phyloP scores from a whole-genome alignment of 2,329 filamentous ascomycete species.

The Stagonosporopsis chrysanthemi region DNA sequence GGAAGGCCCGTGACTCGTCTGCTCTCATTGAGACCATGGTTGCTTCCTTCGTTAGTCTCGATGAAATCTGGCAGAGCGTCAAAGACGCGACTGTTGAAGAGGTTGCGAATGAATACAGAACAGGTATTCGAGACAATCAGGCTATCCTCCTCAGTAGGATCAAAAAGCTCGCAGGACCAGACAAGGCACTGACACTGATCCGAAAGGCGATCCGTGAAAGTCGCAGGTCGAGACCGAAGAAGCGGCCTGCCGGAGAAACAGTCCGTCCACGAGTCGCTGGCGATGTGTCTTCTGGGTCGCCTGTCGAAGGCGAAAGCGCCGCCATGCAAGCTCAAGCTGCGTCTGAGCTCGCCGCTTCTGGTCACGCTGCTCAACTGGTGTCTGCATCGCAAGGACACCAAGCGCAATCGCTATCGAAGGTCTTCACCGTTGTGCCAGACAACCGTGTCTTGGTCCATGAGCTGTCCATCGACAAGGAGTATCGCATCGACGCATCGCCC shows the following conservation, averaged over 20 bases:
- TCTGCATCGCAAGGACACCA: conserved; percentile 42
- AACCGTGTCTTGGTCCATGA: conserved; percentile 81
- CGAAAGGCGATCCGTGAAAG: conserved; percentile 77
- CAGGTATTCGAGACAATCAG: conserved; percentile 83
- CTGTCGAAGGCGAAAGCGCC: conserved; percentile 36
- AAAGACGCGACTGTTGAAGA: conserved; percentile 78
- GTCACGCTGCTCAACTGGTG: conserved; percentile 15
- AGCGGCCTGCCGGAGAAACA: conserved; percentile 70
- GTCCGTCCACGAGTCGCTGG: conserved; percentile 73
- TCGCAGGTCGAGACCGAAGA: conserved; percentile 68
- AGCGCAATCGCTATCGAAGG: conserved; percentile 57
- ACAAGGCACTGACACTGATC: conserved; percentile 75
- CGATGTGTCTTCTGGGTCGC: conserved; percentile 40
- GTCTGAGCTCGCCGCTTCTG: conserved; percentile 40
- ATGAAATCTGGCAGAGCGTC: conserved; percentile 83
- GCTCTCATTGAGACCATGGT: conserved; percentile 84
- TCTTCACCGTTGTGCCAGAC: conserved; percentile 70
- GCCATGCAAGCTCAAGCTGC: conserved; percentile 49
- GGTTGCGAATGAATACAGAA: conserved; percentile 77
- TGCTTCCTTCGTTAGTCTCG: conserved; percentile 83
- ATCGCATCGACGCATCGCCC: conserved; percentile 68
- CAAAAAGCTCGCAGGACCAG: conserved; percentile 76
- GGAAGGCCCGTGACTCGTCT: conserved; percentile 82
- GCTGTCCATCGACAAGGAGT: conserved; percentile 79
- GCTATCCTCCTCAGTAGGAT: conserved; percentile 80